These are phyloP conservation scores for Magnaporthiopsis rhizophila DNA, from an alignment of 2,329 filamentous ascomycete genomes.

Conservation along the genomic window DNA sequence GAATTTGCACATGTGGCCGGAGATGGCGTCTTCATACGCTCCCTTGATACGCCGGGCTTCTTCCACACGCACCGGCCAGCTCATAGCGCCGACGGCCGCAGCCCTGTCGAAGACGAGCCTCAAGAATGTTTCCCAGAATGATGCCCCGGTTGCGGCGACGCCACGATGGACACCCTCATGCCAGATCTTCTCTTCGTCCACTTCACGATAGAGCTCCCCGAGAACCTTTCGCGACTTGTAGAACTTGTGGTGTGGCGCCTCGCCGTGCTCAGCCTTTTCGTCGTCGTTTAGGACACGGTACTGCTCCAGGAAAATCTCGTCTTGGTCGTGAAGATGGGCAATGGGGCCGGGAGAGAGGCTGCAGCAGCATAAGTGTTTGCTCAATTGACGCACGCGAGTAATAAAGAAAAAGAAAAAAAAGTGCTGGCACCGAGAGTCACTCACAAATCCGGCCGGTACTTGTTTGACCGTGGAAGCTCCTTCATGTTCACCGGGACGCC, in stretches of 20 bases:
- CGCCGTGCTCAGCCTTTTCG: conserved; percentile 37
- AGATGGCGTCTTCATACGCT: conserved; percentile 35
- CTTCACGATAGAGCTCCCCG: conserved; percentile 60
- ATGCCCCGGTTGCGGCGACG: conserved; percentile 18
- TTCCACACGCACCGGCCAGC: conserved; percentile 25
- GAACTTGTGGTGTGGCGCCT: conserved; percentile 40
- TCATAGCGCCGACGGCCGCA: conserved; percentile 19
- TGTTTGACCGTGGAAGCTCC: conserved; percentile 30
- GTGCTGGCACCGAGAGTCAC: conserved; percentile 16
- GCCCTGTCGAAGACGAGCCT: conserved; percentile 20
- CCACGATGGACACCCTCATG: conserved; percentile 33
- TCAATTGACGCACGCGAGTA: background rate
- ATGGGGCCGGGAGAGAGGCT: conserved; percentile 40
- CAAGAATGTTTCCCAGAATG: conserved; percentile 37
- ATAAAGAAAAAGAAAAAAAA: background rate
- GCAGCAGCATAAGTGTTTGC: background rate
- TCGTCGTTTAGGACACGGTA: conserved; percentile 21
- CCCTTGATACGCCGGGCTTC: conserved; percentile 32
- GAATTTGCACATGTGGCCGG: conserved; percentile 31
- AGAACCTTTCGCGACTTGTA: conserved; percentile 63
- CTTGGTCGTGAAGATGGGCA: conserved; percentile 35
- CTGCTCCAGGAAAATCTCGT: conserved; percentile 31
- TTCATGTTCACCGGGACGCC: conserved; percentile 49
- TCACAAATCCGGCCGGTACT: conserved; percentile 48
- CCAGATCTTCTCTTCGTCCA: conserved; percentile 66